Evolutionary conservation across 2,329 filamentous ascomycete species (phyloP), one percentile per base, ranked within the genome.

Genomic region (Bipolaris oryzae): DNA sequence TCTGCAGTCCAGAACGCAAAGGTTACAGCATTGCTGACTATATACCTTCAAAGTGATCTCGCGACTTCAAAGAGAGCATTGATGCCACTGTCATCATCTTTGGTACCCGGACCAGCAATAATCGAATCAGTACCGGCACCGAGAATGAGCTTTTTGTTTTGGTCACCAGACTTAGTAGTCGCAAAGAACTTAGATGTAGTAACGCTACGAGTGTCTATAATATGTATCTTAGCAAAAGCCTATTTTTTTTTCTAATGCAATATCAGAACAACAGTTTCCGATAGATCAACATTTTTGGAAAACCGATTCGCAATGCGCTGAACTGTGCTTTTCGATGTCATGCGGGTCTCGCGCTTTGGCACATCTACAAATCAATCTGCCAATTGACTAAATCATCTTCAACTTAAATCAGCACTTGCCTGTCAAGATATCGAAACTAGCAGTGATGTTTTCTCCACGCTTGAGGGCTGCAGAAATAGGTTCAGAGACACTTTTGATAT

Each of bases 101-200:
- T 78, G 65, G 78, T 77, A 11, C 76, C 76, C 3, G 76, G 75
- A 1, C 76, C 75, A 9, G 64, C 69, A 6, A 57, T 60, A 1
- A 78, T 74, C 11, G 70, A 74, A 58, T 78, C 75, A 6, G 70
- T 70, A 60, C 78, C 76, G 11, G 72, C 77, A 13, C 73, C 76
- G 0, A 77, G 58, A 34, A 72, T 64, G 38, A 78, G 64, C 33
- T 68, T 69, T 44, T 72, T 76, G 58, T 75, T 62, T 21, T 68
- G 66, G 54, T 75, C 69, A 18, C 76, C 76, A 31, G 64, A 59
- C 43, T 73, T 76, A 55, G 74, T 71, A 16, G 73, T 70, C 7
- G 75, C 76, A 34, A 78, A 58, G 20, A 78, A 70, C 43, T 78
- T 77, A 53, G 69, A 70, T 58, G 82, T 84, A 1, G 79, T 80